Evolutionary conservation across 495 filamentous ascomycete species (phyloP).

Genomic region (Penicillium lividum): DNA sequence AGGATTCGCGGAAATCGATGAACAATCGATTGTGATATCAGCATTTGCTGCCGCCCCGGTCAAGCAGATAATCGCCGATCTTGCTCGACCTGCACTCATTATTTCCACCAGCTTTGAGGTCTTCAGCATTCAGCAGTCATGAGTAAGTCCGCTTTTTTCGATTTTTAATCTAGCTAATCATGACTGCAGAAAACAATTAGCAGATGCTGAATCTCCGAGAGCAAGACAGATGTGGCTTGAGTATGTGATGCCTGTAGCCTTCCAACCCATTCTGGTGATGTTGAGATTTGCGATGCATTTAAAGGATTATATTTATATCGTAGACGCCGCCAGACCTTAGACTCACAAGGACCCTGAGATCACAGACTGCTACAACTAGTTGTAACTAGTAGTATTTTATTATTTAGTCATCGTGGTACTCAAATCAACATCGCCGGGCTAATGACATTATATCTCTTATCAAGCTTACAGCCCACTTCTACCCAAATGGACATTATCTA

Average conservation of each 20-base stretch:
- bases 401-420: no score
- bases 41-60: conserved; percentile 34
- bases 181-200: conserved; percentile 29
- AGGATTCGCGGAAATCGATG: conserved; percentile 43
- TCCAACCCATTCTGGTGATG: conserved; percentile 30
- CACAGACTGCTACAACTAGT: neutral
- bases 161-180: conserved; percentile 29
- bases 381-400: no score
- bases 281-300: conserved; percentile 29
- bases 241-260: conserved; percentile 31
- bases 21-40: conserved; percentile 35
- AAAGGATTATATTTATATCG: conserved; percentile 29
- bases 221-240: conserved; percentile 39
- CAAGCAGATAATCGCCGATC: conserved; percentile 38
- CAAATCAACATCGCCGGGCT: conserved; percentile 23
- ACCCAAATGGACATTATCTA: conserved; percentile 23
- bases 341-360: conserved; percentile 26
- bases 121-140: conserved; percentile 31
- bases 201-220: conserved; percentile 40
- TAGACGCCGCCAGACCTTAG: conserved; percentile 24
- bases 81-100: conserved; percentile 35
- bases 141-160: conserved; percentile 32
- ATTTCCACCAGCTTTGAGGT: conserved; percentile 27
- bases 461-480: conserved; percentile 22
- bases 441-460: conserved; percentile 13